These are phyloP conservation scores for Effrenium voratum DNA, from an alignment of 73 alveolate species.

Conservation along the genomic window DNA sequence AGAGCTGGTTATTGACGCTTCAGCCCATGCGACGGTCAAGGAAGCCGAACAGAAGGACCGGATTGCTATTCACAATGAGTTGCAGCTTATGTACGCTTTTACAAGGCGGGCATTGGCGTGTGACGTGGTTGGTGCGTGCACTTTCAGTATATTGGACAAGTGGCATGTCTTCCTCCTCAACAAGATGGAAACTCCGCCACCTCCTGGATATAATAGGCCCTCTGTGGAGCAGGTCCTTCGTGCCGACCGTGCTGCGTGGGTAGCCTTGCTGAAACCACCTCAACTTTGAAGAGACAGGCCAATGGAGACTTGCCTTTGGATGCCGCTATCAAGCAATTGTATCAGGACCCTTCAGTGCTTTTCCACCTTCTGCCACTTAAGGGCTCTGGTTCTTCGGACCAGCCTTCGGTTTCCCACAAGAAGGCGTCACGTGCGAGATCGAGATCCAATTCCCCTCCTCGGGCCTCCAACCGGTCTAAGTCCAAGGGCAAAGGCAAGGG, in stretches of 20 bases:
- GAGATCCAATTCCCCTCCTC: background rate
- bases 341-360: background rate
- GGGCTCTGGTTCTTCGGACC: background rate
- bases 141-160: background rate
- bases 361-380: background rate
- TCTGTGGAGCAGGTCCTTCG: background rate
- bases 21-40: background rate
- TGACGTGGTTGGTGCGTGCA: background rate
- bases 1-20: background rate
- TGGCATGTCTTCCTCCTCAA: background rate
- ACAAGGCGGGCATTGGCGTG: background rate
- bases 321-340: background rate
- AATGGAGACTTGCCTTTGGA: background rate
- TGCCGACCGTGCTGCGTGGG: background rate
- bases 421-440: background rate
- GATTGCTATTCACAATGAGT: background rate
- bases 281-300: background rate
- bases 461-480: background rate
- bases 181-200: background rate
- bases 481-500: background rate
- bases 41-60: background rate
- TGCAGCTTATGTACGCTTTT: background rate
- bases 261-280: background rate
- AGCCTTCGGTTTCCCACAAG: background rate
- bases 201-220: background rate